phyloP scores from a whole-genome alignment of 1,139 yeast genomes.

The Zygoascus sp. region DNA sequence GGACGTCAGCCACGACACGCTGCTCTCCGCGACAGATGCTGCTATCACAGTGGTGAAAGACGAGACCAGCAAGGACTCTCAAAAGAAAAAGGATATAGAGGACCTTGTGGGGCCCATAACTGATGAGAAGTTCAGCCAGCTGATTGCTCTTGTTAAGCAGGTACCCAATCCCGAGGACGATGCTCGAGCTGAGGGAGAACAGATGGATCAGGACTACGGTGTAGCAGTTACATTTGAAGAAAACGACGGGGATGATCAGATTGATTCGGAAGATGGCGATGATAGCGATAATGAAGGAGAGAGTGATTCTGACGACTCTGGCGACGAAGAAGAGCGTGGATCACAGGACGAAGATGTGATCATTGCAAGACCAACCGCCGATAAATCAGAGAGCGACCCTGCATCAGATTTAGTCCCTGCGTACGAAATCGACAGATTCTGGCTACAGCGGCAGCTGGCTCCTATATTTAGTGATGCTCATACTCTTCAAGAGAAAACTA shows the following conservation, averaged over 20 bases:
- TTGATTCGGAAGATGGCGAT: constrained; percentile 27
- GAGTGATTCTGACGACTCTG: constrained; percentile 23
- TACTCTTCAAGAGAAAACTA: constrained; percentile 35
- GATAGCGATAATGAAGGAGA: constrained; percentile 31
- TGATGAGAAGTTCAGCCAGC: constrained; percentile 49
- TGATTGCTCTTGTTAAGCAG: constrained; percentile 47
- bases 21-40: constrained; percentile 59
- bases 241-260: constrained; percentile 32
- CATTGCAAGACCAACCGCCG: background rate
- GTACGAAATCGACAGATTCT: constrained; percentile 46
- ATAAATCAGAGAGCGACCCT: background rate
- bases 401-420: constrained; percentile 21
- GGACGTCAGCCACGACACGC: constrained; percentile 55
- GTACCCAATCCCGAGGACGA: constrained; percentile 55
- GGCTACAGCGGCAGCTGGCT: constrained; percentile 46
- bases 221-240: constrained; percentile 47
- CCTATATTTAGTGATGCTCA: constrained; percentile 38
- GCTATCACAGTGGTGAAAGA: constrained; percentile 56
- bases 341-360: constrained; percentile 29
- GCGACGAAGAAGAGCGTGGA: constrained; percentile 22
- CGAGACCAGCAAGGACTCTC: constrained; percentile 41
- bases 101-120: constrained; percentile 47
- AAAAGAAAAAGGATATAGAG: constrained; percentile 41
- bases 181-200: constrained; percentile 29
- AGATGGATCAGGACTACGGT: constrained; percentile 40